Evolutionary conservation across 108 stramenopile genomes (phyloP).

Genomic region (Chaetoceros muelleri): DNA sequence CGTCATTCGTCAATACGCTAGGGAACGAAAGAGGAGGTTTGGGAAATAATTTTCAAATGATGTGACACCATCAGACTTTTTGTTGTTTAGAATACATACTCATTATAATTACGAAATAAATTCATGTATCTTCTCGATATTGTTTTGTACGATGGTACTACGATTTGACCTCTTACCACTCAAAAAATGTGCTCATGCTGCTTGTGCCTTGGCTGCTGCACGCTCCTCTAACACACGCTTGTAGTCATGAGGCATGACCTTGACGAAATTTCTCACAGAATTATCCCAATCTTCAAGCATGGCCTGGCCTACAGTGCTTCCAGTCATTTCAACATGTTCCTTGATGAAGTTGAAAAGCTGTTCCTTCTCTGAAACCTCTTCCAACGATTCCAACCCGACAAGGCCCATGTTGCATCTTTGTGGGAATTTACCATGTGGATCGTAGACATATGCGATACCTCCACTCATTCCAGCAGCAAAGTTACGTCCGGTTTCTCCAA

Average conservation of each 20-base stretch:
- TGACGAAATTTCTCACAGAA: conserved; percentile 69
- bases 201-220: conserved; percentile 33
- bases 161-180: no score
- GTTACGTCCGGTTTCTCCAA: conserved; percentile 94
- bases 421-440: conserved; percentile 86
- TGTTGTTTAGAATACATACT: no score
- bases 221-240: conserved; percentile 84
- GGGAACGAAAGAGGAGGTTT: conserved; percentile 65
- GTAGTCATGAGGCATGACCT: conserved; percentile 96
- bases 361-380: conserved; percentile 69
- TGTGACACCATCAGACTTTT: not conserved
- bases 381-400: conserved; percentile 79
- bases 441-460: conserved; percentile 93
- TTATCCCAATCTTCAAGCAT: conserved; percentile 88
- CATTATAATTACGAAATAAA: no score
- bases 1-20: conserved; percentile 36
- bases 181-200: conserved; percentile 30
- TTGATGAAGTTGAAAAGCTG: conserved; percentile 75
- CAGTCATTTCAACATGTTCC: conserved; percentile 87
- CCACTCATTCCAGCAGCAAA: conserved; percentile 99
- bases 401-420: conserved; percentile 96
- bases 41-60: conserved; percentile 38
- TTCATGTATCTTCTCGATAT: no score
- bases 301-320: conserved; percentile 63
- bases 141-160: no score